Percentiles rank a stretch among this genome's conserved stretches.
phyloP scores from a whole-genome alignment of 768 basidiomycete species.

The Punctularia strigosozonata region DNA sequence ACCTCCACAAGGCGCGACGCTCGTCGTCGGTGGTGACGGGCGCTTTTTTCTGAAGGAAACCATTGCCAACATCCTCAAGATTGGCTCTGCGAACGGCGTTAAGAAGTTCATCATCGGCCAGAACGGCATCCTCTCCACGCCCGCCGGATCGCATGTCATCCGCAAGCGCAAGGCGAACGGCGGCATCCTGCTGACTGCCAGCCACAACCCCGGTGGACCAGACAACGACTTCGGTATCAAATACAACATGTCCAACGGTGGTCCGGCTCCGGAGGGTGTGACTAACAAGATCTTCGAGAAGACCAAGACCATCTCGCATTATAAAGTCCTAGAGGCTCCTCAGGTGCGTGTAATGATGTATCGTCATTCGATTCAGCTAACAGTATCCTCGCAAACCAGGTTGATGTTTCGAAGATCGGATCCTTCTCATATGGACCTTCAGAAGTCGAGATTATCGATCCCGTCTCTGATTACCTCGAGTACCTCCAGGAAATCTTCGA shows the following conservation, averaged over 20 bases:
- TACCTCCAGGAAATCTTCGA: conserved; percentile 88
- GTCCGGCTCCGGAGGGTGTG: conserved; percentile 91
- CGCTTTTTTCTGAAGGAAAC: conserved; percentile 82
- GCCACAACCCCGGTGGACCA: conserved; percentile 98
- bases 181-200: conserved; percentile 93
- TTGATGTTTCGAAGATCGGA: conserved; percentile 79
- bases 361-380: too few species aligned
- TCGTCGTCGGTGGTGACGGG: conserved; percentile 96
- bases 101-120: conserved; percentile 86
- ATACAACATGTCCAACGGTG: conserved; percentile 96
- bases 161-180: conserved; percentile 93
- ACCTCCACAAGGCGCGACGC: conserved; percentile 62
- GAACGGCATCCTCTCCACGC: conserved; percentile 88
- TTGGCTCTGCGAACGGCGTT: conserved; percentile 92
- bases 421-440: conserved; percentile 72
- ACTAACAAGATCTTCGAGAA: conserved; percentile 93
- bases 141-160: conserved; percentile 93
- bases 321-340: conserved; percentile 73
- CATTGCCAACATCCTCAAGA: conserved; percentile 85
- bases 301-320: conserved; percentile 76
- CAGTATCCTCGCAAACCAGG: too few species aligned
- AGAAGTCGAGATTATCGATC: conserved; percentile 86
- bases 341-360: conserved; percentile 24
- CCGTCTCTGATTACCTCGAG: conserved; percentile 78
- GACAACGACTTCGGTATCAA: conserved; percentile 98